These are phyloP conservation scores for Microcera coccophila DNA, from an alignment of 2,329 filamentous ascomycete genomes.

Conservation along the genomic window DNA sequence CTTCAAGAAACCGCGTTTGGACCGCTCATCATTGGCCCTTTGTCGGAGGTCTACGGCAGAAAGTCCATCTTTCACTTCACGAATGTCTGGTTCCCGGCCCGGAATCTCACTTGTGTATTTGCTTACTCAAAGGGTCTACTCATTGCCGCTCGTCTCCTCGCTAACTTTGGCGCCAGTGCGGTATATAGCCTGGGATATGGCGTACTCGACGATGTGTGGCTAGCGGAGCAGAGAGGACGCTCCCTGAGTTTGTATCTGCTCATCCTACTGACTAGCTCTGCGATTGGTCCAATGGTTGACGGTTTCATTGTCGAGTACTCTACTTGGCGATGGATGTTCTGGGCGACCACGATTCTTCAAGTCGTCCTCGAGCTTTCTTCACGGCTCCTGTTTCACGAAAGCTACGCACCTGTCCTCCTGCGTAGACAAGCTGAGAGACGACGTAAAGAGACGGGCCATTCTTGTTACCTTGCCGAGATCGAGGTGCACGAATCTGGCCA, in stretches of 20 bases:
- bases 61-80: conserved; percentile 38
- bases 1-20: conserved; percentile 42
- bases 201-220: conserved; percentile 46
- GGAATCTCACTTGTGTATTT: conserved; percentile 46
- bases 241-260: conserved; percentile 37
- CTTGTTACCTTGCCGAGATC: conserved; percentile 32
- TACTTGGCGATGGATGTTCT: conserved; percentile 46
- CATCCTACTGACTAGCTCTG: conserved; percentile 37
- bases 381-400: conserved; percentile 35
- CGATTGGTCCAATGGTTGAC: conserved; percentile 35
- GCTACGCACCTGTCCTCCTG: conserved; percentile 36
- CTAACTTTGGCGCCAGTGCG: conserved; percentile 46
- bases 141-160: conserved; percentile 43
- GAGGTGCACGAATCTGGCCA: conserved; percentile 35
- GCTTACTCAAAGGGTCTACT: conserved; percentile 37
- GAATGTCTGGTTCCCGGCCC: conserved; percentile 48
- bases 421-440: conserved; percentile 29
- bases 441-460: conserved; percentile 30
- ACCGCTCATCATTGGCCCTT: conserved; percentile 39
- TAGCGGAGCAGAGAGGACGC: conserved; percentile 41
- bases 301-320: conserved; percentile 36
- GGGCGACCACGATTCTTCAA: conserved; percentile 41
- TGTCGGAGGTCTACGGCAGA: conserved; percentile 49
- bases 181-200: conserved; percentile 45
- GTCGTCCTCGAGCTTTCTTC: conserved; percentile 33